Evolutionary conservation across 2,329 filamentous ascomycete species (phyloP), one percentile per base, ranked within the genome.

Genomic region (Penicillium sp.): DNA sequence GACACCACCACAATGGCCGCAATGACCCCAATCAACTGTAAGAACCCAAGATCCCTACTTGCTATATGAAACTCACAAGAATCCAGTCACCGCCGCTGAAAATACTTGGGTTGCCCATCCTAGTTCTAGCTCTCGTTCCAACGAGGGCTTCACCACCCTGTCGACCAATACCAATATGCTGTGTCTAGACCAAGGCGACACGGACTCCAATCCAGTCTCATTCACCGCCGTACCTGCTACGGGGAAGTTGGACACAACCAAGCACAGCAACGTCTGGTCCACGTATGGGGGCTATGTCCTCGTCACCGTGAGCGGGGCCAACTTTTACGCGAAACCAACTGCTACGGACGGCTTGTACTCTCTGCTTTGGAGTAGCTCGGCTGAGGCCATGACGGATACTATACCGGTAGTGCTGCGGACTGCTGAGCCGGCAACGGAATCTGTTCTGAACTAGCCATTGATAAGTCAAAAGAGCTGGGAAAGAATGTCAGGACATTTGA

Each of bases 251-350:
- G 43, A 29, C 13, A 46, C 26, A 5, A 45, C 31, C 9, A 48
- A 45, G 10, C 40, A 55, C 3, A 55, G 50, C 24, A 35, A 55
- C 15, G 43, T 57, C 4, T 57, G 50, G 51, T 53, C 51, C 21
- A 19, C 38, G 4, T 55, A 57, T 17, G 55, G 55, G 9, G 32
- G 28, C 17, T 57, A 55, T 43, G 53, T 57, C 4, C 42, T 55
- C 42, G 45, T 47, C 29, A 53, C 35, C 0, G 34, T 57, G 15
- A 38, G 41, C n/a, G 48, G 43, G 17, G 55, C 41, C 26, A 55
- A 35, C n/a, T 57, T 57, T n/a, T 57, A 55, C 13, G 55, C 50
- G 2, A 48, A 46, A 40, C 43, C 31, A 13, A 43, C 48, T 10
- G 46, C 31, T n/a, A 48, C 41, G 2, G 28, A 40, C 5, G 55